Evolutionary conservation across 1,284 basidiomycete genomes (phyloP).

Genomic region (Leccinum griseonigrum): DNA sequence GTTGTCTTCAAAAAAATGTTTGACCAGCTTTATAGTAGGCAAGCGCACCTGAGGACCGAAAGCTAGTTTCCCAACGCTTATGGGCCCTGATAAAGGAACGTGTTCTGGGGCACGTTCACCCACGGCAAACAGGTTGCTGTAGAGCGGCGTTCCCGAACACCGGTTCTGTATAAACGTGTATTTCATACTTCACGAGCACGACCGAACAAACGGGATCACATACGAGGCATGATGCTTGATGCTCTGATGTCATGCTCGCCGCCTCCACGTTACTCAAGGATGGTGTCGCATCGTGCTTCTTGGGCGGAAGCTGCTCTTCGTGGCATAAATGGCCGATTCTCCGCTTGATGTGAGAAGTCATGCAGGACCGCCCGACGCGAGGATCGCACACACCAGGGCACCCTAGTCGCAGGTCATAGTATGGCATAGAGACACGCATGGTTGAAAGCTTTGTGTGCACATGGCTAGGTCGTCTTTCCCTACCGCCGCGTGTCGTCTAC

Average conservation of each 20-base stretch:
- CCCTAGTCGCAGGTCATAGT: constrained; percentile 92
- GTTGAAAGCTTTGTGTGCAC: constrained; percentile 83
- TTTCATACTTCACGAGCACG: constrained; percentile 13
- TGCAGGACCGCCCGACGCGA: not conserved
- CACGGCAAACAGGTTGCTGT: constrained; percentile 45
- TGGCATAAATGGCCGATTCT: constrained; percentile 91
- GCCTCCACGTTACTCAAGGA: constrained; percentile 31
- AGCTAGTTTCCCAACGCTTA: constrained; percentile 79
- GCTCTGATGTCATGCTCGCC: constrained; percentile 6
- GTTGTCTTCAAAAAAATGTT: not conserved
- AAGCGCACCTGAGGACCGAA: constrained; percentile 70
- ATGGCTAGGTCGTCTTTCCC: constrained; percentile 60
- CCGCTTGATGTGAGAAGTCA: constrained; percentile 60
- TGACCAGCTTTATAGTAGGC: not conserved
- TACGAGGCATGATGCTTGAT: constrained; percentile 10
- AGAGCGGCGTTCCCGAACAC: constrained; percentile 30
- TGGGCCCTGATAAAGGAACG: constrained; percentile 63
- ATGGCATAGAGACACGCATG: constrained; percentile 93
- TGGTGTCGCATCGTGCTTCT: constrained; percentile 38
- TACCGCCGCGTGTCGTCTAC: not conserved
- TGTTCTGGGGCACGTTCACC: constrained; percentile 47
- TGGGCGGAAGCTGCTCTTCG: constrained; percentile 69
- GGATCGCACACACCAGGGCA: constrained; percentile 66
- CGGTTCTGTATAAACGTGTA: constrained; percentile 28
- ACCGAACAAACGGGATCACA: not conserved